Base-by-base conservation (phyloP, 2,329 filamentous ascomycete species). In the Penicillium corylophilum region DNA sequence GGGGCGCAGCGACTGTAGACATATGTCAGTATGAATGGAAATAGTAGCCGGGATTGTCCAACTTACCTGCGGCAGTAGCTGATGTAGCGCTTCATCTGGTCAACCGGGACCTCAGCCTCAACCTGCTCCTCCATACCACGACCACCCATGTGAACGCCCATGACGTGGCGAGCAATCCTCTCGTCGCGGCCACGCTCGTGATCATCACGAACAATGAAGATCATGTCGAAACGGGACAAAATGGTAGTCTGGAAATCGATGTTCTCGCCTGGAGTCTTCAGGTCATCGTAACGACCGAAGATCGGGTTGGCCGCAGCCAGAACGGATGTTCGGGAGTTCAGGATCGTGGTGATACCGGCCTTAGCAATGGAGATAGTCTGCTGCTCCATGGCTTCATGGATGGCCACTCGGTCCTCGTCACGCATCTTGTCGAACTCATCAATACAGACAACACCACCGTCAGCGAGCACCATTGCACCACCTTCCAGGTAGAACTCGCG, bases 361-460 rank as follows among this genome's bases (percentile, higher is more conserved):
- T 99, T 97, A 58, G 94, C 94, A 64, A 99, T 97, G 10, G 94
- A 97, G 55, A 99, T 99, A 0, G 94, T 99, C 73, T 99, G 94
- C 76, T 99, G 94, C 71, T 99, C 94, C 94, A 99, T 99, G 52
- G 94, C 94, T 82, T 99, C 94, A 79, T 99, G 94, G 61, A 99
- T 99, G 2, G 94, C 94, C 6, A 97, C 94, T 63, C 94, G 84
- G 65, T 99, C 94, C 72, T 99, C 94, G 69, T 99, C 94, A 56
- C 94, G 83, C 94, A 99, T 99, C 79, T 99, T 99, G 77, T 99
- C 94, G 68, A 99, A 99, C 74, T 99, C 94, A 68, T 99, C 94
- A 63, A 99, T 99, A 73, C 94, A 97, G 9, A 97, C 94, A 1
- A 97, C 93, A 64, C 94, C 94, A 2, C 92, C 92, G 61, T 99